Evolutionary conservation across 1,284 basidiomycete genomes (phyloP).

Genomic region (Cryptococcus jaspeensis): DNA sequence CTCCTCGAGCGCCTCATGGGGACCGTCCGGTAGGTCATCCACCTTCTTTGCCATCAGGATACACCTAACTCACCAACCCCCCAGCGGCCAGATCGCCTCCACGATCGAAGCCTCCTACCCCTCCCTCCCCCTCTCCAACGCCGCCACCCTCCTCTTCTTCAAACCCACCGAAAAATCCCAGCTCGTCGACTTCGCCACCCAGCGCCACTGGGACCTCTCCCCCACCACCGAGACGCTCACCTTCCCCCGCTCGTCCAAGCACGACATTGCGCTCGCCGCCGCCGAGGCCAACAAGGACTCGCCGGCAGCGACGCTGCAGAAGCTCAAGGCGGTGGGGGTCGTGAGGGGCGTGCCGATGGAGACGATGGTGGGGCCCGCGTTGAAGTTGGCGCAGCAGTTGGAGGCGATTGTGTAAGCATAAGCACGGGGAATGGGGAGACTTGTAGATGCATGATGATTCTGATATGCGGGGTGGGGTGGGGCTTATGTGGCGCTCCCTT

Average conservation of each 20-base stretch:
- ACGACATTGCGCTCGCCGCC: slow-evolving; percentile 27
- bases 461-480: no score
- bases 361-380: slow-evolving; percentile 47
- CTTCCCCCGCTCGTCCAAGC: slow-evolving; percentile 31
- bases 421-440: not conserved
- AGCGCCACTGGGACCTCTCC: slow-evolving; percentile 48
- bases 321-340: slow-evolving; percentile 32
- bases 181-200: slow-evolving; percentile 39
- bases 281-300: slow-evolving; percentile 12
- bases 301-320: slow-evolving; percentile 13
- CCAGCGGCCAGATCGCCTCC: slow-evolving; percentile 47
- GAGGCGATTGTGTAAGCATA: slow-evolving; percentile 48
- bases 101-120: slow-evolving; percentile 52
- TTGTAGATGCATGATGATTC: no score
- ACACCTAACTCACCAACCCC: not conserved
- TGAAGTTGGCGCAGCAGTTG: slow-evolving; percentile 48
- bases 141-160: slow-evolving; percentile 50
- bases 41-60: not conserved
- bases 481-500: no score
- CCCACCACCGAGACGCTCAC: slow-evolving; percentile 45
- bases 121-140: slow-evolving; percentile 46
- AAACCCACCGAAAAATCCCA: slow-evolving; percentile 41
- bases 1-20: slow-evolving; percentile 49
- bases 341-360: slow-evolving; percentile 40
- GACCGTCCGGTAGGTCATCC: slow-evolving; percentile 43